These are phyloP conservation scores for Lathyrus aphaca DNA, from an alignment of 306 rosid species.

Conservation along the genomic window DNA sequence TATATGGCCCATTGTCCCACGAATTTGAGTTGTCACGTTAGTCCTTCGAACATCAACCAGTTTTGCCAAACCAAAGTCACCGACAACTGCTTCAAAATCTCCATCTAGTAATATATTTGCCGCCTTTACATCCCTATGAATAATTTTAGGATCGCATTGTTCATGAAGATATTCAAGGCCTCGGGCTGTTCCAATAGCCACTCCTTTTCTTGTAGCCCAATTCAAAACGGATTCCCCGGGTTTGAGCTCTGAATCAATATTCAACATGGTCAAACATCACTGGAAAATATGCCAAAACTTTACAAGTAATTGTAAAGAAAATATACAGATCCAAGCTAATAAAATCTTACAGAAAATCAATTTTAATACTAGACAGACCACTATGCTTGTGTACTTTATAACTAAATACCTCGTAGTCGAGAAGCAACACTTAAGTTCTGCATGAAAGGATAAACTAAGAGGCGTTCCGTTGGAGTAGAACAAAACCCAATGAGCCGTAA, in stretches of 20 bases:
- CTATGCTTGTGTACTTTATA: neutral
- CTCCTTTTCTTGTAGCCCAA: slow-evolving; percentile 83
- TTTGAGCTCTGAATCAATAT: slow-evolving; percentile 66
- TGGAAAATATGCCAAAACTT: slow-evolving; percentile 17
- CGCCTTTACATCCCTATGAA: slow-evolving; percentile 96
- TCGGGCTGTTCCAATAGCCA: slow-evolving; percentile 92
- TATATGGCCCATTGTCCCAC: slow-evolving; percentile 99
- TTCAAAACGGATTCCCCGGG: slow-evolving; percentile 69
- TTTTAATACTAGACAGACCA: neutral
- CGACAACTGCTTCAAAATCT: slow-evolving; percentile 94
- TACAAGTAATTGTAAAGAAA: neutral
- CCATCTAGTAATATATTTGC: slow-evolving; percentile 92
- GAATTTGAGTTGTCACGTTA: slow-evolving; percentile 91
- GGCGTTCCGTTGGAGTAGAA: slow-evolving; percentile 90
- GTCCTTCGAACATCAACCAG: slow-evolving; percentile 82
- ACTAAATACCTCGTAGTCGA: slow-evolving; percentile 72
- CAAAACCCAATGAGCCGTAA: slow-evolving; percentile 86
- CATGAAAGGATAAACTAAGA: slow-evolving; percentile 93
- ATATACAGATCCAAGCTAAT: neutral
- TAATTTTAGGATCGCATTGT: slow-evolving; percentile 94
- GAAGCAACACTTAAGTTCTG: slow-evolving; percentile 92
- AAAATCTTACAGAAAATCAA: too few species aligned
- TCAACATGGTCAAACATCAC: slow-evolving; percentile 37
- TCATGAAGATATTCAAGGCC: slow-evolving; percentile 92
- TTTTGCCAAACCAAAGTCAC: slow-evolving; percentile 94